Evolutionary conservation across 257 asterid genomes (phyloP), one percentile per base, ranked within the genome.

Genomic region (Jasminum sambac): DNA sequence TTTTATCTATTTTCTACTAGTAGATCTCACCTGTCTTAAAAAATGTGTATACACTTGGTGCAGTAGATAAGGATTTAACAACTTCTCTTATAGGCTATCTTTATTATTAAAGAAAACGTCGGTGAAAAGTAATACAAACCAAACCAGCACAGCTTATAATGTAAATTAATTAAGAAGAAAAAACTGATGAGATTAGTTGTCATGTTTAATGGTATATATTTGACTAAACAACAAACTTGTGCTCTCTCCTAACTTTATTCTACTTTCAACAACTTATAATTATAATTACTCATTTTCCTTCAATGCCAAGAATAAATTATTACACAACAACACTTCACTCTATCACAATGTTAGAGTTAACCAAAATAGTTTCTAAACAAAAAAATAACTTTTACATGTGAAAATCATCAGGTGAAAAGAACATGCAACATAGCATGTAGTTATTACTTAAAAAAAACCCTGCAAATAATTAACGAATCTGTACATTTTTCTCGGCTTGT

Each of bases 381-480:
- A 43, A 40, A 66, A 55, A 41, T 40, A 52, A n/a, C 9, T 66
- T 30, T 39, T 50, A 43, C 62, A 64, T 63, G 30, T 30, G 61
- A 38, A 8, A 21, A 55, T 38, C 21, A 60, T 16, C 19, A 50
- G 55, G 77, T 60, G 66, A 70, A 60, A 30, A 68, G 3, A 55
- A 55, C 62, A 23, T 55, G 26, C 12, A 43, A 43, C n/a, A 21
- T 1, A 23, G 19, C 24, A 62, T 58, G n/a, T 23, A 50, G 61
- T 39, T 16, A 68, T 26, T 65, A n/a, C 46, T 61, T 37, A 39
- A 42, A 21, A 42, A 65, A 65, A 68, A n/a, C n/a, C 64, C 39
- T 30, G 80, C 64, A 78, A 76, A 78, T 73, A 72, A 79, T 83
- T 70, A 83, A 86, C 71, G 84, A 81, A 81, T 81, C 84, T 78